Evolutionary conservation across 805 yeast species (phyloP).

Genomic region (Kuraishia floccosa): DNA sequence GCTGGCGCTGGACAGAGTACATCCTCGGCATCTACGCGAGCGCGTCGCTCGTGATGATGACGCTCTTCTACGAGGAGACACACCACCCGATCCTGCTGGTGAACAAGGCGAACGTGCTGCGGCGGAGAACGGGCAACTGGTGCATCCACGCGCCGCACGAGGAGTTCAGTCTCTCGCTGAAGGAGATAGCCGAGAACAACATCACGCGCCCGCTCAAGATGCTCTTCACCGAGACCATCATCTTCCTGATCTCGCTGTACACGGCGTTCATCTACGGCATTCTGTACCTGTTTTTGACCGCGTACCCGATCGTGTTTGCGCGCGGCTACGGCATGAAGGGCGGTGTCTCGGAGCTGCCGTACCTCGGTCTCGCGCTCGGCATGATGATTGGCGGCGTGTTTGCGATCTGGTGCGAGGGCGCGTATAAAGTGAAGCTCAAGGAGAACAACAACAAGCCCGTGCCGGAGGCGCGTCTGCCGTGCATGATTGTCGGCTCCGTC

Average conservation of each 20-base stretch:
- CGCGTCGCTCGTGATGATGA: slow-evolving; percentile 22
- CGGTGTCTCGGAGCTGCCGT: slow-evolving; percentile 71
- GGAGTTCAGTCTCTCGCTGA: slow-evolving; percentile 39
- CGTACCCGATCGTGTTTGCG: slow-evolving; percentile 63
- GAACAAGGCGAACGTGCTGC: slow-evolving; percentile 48
- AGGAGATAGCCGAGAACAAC: slow-evolving; percentile 52
- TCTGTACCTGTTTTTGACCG: slow-evolving; percentile 60
- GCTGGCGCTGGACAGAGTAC: slow-evolving; percentile 76
- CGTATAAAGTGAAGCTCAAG: slow-evolving; percentile 32
- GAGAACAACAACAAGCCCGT: slow-evolving; percentile 48
- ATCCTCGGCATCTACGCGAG: slow-evolving; percentile 53
- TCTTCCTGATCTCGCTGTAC: slow-evolving; percentile 57
- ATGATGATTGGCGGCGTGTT: slow-evolving; percentile 42
- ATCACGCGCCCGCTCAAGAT: slow-evolving; percentile 57
- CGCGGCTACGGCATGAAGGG: slow-evolving; percentile 48
- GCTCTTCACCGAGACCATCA: slow-evolving; percentile 62
- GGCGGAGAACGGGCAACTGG: slow-evolving; percentile 71
- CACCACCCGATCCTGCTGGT: slow-evolving; percentile 61
- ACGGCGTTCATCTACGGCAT: slow-evolving; percentile 76
- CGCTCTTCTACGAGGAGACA: slow-evolving; percentile 50
- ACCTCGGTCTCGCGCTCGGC: slow-evolving; percentile 66
- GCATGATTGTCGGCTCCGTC: slow-evolving; percentile 64
- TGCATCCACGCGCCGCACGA: slow-evolving; percentile 74
- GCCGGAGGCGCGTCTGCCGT: slow-evolving; percentile 74
- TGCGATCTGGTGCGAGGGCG: slow-evolving; percentile 43